Conservation (phyloP, 2,329 filamentous ascomycete species). For the Penicillium sp. region DNA sequence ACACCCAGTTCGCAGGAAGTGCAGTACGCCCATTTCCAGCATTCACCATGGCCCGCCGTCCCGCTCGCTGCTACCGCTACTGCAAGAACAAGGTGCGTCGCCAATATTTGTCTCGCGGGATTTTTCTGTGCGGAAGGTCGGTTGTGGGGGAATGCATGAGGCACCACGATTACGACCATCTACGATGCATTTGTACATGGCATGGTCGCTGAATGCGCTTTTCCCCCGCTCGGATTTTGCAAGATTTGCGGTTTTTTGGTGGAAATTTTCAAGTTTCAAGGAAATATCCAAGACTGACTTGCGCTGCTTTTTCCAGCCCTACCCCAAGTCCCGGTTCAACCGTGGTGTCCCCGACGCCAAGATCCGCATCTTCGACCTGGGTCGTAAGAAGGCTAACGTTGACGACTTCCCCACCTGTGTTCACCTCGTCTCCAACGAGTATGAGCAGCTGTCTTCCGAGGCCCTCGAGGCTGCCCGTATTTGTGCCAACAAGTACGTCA, state of each 20-base stretch:
- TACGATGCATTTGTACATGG: background rate
- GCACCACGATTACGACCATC: constrained; percentile 2
- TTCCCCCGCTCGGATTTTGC: background rate
- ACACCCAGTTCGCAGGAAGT: constrained; percentile 47
- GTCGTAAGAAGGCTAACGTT: constrained; percentile 96
- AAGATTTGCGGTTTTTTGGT: background rate
- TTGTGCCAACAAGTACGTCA: constrained; percentile 92
- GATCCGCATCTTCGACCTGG: constrained; percentile 97
- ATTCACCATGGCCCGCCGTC: constrained; percentile 97
- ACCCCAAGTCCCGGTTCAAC: constrained; percentile 99
- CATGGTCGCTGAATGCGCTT: background rate
- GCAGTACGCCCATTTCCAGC: constrained; percentile 46
- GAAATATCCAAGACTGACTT: constrained; percentile 20
- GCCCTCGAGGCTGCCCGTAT: constrained; percentile 99
- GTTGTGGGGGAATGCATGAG: constrained; percentile 27
- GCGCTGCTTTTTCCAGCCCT: constrained; percentile 57
- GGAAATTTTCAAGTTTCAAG: background rate
- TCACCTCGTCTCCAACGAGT: constrained; percentile 99
- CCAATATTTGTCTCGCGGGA: constrained; percentile 18
- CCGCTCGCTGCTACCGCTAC: constrained; percentile 99
- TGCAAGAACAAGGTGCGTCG: constrained; percentile 99
- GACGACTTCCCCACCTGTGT: constrained; percentile 99
- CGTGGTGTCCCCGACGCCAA: constrained; percentile 83
- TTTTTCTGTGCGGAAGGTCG: constrained; percentile 28
- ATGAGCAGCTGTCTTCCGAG: constrained; percentile 99